phyloP scores from a whole-genome alignment of 2,329 filamentous ascomycete species.

The Fusarium cyanostomum region DNA sequence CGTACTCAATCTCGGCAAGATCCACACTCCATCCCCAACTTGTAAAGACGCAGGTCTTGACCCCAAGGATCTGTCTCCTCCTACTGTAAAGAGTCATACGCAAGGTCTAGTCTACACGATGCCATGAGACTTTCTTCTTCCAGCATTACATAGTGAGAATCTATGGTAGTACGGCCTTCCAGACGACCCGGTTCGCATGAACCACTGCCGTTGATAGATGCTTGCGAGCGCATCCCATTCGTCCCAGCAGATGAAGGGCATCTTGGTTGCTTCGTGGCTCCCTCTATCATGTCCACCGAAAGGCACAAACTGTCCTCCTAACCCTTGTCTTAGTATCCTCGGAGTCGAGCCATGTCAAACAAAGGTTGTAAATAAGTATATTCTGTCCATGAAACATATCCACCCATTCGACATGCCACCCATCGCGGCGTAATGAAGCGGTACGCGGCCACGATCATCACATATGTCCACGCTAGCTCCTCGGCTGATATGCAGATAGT shows the following conservation, averaged over 20 bases:
- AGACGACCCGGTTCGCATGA: slow-evolving; percentile 43
- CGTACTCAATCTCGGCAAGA: slow-evolving; percentile 34
- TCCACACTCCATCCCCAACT: slow-evolving; percentile 37
- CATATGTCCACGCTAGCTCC: no score
- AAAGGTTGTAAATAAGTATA: slow-evolving; percentile 39
- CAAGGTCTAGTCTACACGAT: no score
- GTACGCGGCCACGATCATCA: no score
- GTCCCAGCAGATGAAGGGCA: slow-evolving; percentile 29
- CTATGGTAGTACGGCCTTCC: slow-evolving; percentile 40
- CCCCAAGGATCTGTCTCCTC: slow-evolving; percentile 29
- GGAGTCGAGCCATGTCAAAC: slow-evolving; percentile 44
- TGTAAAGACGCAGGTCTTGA: slow-evolving; percentile 26
- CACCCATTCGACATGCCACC: no score
- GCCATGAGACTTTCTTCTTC: slow-evolving; percentile 21
- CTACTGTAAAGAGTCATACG: slow-evolving; percentile 36
- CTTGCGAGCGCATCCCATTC: slow-evolving; percentile 36
- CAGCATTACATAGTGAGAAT: slow-evolving; percentile 40
- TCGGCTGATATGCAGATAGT: no score
- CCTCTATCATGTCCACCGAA: slow-evolving; percentile 32
- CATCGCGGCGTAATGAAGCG: no score
- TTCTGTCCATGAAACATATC: slow-evolving; percentile 46
- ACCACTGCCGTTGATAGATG: slow-evolving; percentile 43
- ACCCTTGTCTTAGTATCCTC: slow-evolving; percentile 23
- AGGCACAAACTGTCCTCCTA: slow-evolving; percentile 31
- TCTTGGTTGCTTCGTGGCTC: slow-evolving; percentile 25